phyloP scores from a whole-genome alignment of 1,139 yeast species.

The Geotrichum bryndzae region DNA sequence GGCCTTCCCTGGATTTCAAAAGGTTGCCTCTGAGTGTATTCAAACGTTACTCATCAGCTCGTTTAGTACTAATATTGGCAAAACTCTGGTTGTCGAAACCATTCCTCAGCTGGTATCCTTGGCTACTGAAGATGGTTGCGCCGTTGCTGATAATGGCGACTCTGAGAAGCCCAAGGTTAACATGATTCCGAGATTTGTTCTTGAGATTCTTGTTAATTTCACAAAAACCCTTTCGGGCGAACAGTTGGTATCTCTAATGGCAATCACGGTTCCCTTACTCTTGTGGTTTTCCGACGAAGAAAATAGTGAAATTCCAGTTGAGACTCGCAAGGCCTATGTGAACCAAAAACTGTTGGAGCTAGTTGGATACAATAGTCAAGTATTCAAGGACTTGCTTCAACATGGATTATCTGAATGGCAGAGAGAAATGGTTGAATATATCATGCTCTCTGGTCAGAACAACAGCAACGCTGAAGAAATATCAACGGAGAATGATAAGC shows the following conservation, averaged over 20 bases:
- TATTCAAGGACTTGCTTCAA: constrained; percentile 50
- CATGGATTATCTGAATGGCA: constrained; percentile 28
- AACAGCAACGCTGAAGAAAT: constrained; percentile 11
- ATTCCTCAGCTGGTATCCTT: constrained; percentile 39
- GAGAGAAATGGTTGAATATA: constrained; percentile 24
- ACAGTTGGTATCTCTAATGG: constrained; percentile 31
- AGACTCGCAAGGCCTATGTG: constrained; percentile 39
- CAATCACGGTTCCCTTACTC: constrained; percentile 48
- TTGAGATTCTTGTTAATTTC: constrained; percentile 52
- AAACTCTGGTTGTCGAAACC: constrained; percentile 33
- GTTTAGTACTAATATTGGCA: constrained; percentile 29
- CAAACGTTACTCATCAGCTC: constrained; percentile 48
- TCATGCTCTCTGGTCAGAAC: constrained; percentile 18
- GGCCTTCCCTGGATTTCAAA: constrained; percentile 35
- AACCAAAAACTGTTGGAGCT: constrained; percentile 50
- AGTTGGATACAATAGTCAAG: constrained; percentile 44
- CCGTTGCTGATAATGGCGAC: constrained; percentile 4
- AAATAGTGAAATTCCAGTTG: constrained; percentile 25
- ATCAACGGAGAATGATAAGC: constrained; percentile 16
- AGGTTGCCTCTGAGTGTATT: constrained; percentile 53
- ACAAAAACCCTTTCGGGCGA: constrained; percentile 37
- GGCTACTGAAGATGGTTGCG: constrained; percentile 23
- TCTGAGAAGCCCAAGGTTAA: constrained; percentile 11
- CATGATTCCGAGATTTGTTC: constrained; percentile 37
- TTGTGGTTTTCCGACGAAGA: constrained; percentile 38